phyloP scores from a whole-genome alignment of 148 eudicot species.

The Nyssa sinensis region DNA sequence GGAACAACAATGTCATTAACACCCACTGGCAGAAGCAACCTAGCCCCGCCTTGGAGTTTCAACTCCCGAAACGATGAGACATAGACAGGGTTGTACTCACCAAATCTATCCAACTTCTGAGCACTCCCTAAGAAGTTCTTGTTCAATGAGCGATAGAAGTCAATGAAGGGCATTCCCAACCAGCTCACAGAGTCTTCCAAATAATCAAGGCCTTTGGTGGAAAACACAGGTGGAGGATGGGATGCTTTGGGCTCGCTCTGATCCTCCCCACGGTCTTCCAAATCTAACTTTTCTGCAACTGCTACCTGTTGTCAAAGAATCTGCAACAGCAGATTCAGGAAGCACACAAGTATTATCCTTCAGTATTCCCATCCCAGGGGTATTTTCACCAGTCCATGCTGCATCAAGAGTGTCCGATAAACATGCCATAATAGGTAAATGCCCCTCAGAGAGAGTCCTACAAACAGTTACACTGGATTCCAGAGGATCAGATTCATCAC shows the following conservation, averaged over 20 bases:
- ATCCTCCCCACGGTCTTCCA: constrained; percentile 47
- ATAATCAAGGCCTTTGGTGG: constrained; percentile 46
- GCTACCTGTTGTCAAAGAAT: constrained; percentile 41
- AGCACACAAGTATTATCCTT: constrained; percentile 38
- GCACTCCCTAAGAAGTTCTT: constrained; percentile 55
- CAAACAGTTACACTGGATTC: constrained; percentile 40
- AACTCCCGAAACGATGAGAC: constrained; percentile 63
- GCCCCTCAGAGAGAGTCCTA: constrained; percentile 68
- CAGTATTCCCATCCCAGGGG: constrained; percentile 33
- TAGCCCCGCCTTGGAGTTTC: constrained; percentile 68
- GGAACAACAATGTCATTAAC: constrained; percentile 65
- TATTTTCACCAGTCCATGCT: constrained; percentile 87
- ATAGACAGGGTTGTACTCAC: constrained; percentile 68
- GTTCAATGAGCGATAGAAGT: constrained; percentile 65
- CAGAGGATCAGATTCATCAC: constrained; percentile 35
- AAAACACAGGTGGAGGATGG: constrained; percentile 35
- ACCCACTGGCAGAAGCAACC: constrained; percentile 74
- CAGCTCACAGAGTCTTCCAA: constrained; percentile 63
- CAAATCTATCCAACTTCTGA: constrained; percentile 64
- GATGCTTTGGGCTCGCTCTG: constrained; percentile 32
- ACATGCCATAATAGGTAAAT: constrained; percentile 42
- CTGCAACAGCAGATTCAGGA: constrained; percentile 45
- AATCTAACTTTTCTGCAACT: constrained; percentile 49
- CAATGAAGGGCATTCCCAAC: constrained; percentile 76
- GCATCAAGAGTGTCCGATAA: constrained; percentile 87